phyloP scores from a whole-genome alignment of 2,329 filamentous ascomycete species.

The Sporothrix pseudoabietina region DNA sequence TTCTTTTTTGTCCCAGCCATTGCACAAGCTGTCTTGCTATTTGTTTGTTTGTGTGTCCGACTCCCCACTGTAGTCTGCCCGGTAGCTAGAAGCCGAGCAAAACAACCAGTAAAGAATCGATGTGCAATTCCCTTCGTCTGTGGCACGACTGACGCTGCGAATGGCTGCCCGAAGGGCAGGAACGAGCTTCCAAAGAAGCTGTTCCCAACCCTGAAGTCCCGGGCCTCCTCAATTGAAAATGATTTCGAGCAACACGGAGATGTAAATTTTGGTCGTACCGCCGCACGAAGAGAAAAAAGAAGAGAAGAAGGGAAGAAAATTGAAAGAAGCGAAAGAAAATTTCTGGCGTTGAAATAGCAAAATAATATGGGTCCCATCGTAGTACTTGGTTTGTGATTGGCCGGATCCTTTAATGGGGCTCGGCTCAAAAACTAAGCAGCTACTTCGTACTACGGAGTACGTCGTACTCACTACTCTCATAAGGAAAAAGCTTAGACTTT shows the following conservation, averaged over 20 bases:
- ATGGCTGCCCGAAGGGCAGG: slow-evolving; percentile 52
- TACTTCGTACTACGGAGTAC: no score
- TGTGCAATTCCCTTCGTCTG: slow-evolving; percentile 81
- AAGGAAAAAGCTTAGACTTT: neutral
- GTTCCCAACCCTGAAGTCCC: slow-evolving; percentile 6
- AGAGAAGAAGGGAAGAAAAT: slow-evolving; percentile 33
- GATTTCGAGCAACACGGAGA: slow-evolving; percentile 78
- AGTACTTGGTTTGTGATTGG: neutral
- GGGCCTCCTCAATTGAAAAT: slow-evolving; percentile 32
- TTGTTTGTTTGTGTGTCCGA: slow-evolving; percentile 43
- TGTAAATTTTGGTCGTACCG: slow-evolving; percentile 64
- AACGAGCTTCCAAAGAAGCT: slow-evolving; percentile 41
- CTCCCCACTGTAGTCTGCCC: slow-evolving; percentile 43
- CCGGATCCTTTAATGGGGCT: neutral
- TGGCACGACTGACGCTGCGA: slow-evolving; percentile 76
- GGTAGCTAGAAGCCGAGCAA: slow-evolving; percentile 35
- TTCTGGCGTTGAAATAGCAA: slow-evolving; percentile 32
- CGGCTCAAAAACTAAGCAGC: neutral
- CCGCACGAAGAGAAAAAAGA: slow-evolving; percentile 71
- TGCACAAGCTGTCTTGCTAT: slow-evolving; percentile 13
- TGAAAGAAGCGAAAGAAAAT: slow-evolving; percentile 26
- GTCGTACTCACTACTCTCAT: no score
- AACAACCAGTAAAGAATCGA: slow-evolving; percentile 52
- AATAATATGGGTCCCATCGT: neutral
- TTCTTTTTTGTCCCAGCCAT: slow-evolving; percentile 6